Evolutionary conservation across 1,139 yeast genomes (phyloP).

Genomic region (Zhuliangozyma blackwelliae): DNA sequence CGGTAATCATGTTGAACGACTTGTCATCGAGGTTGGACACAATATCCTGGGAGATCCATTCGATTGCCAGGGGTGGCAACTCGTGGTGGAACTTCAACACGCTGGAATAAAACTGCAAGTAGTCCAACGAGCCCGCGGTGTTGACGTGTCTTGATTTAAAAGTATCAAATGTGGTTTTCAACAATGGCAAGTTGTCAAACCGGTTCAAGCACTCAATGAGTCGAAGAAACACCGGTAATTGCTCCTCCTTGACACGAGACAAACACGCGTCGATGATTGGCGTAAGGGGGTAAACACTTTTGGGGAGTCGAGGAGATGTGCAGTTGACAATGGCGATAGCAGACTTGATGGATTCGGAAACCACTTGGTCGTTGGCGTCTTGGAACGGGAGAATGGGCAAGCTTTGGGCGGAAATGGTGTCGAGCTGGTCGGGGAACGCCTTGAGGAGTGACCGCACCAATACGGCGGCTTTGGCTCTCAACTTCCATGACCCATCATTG

Average conservation of each 20-base stretch:
- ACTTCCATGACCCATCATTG: constrained; percentile 68
- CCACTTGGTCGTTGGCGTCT: constrained; percentile 41
- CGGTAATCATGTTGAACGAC: constrained; percentile 44
- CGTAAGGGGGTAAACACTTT: constrained; percentile 10
- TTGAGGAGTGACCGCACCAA: constrained; percentile 39
- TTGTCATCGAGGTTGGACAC: constrained; percentile 33
- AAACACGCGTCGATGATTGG: constrained; percentile 11
- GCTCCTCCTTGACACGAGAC: constrained; percentile 14
- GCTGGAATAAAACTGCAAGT: constrained; percentile 23
- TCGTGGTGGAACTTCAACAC: constrained; percentile 13
- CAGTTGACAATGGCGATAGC: constrained; percentile 24
- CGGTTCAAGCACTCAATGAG: constrained; percentile 28
- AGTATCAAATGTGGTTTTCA: constrained; percentile 16
- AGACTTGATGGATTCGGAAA: constrained; percentile 32
- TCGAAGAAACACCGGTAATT: constrained; percentile 21
- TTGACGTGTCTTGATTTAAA: constrained; percentile 16
- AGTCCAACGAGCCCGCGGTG: constrained; percentile 22
- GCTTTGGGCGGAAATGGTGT: constrained; percentile 3
- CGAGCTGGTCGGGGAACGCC: constrained; percentile 23
- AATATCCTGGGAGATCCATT: constrained; percentile 41
- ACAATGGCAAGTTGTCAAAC: constrained; percentile 16
- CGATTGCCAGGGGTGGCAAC: constrained; percentile 14
- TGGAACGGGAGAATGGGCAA: constrained; percentile 15
- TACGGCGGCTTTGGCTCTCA: constrained; percentile 54
- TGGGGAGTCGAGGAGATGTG: constrained; percentile 12